Evolutionary conservation across 371 early-diverging fungal genomes (phyloP).

Genomic region (Choanephora cucurbitarum): DNA sequence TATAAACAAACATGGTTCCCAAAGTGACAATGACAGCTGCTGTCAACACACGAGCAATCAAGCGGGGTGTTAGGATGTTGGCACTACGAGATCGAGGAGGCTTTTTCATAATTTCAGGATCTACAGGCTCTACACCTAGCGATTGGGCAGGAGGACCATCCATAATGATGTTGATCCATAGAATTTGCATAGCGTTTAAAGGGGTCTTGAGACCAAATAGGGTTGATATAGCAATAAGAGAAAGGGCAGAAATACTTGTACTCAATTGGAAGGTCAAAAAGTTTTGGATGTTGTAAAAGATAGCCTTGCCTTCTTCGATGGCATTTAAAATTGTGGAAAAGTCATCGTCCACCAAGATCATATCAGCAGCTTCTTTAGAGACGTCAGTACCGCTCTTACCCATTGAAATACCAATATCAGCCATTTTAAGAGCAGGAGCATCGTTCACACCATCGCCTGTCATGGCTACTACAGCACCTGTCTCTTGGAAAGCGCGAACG

Average conservation of each 20-base stretch:
- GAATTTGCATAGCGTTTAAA: slow-evolving; percentile 96
- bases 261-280: slow-evolving; percentile 88
- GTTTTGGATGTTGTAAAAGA: slow-evolving; percentile 92
- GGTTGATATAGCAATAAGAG: slow-evolving; percentile 86
- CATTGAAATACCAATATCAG: slow-evolving; percentile 93
- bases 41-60: slow-evolving; percentile 77
- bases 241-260: slow-evolving; percentile 83
- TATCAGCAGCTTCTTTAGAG: slow-evolving; percentile 89
- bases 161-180: slow-evolving; percentile 96
- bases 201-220: slow-evolving; percentile 88
- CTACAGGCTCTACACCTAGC: slow-evolving; percentile 84
- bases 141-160: slow-evolving; percentile 94
- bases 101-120: slow-evolving; percentile 80
- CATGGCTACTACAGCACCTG: slow-evolving; percentile 82
- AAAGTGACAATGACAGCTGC: slow-evolving; percentile 81
- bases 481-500: slow-evolving; percentile 74
- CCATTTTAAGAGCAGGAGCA: slow-evolving; percentile 86
- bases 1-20: slow-evolving; percentile 87
- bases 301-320: slow-evolving; percentile 91
- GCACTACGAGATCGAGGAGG: slow-evolving; percentile 78
- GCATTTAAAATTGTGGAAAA: slow-evolving; percentile 82
- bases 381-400: slow-evolving; percentile 90
- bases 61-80: slow-evolving; percentile 74
- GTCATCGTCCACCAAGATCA: slow-evolving; percentile 90
- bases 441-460: slow-evolving; percentile 99